Base-by-base conservation (phyloP, 1,284 basidiomycete genomes). In the Leccinum solheimii region DNA sequence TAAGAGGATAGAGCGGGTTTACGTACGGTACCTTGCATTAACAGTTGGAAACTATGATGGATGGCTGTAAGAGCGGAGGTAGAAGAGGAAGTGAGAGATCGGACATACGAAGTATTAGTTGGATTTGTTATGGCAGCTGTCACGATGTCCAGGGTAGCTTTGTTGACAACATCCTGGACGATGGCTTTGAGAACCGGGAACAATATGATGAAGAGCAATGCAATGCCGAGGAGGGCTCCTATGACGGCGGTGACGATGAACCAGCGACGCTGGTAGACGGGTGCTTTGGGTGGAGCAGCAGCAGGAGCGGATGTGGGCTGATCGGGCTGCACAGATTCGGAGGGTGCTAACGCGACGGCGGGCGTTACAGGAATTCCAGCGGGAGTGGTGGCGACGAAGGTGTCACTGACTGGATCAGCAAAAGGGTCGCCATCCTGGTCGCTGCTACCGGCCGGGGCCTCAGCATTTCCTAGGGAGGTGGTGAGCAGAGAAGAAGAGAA, bases 121-220 rank as follows among this genome's bases (percentile, higher is more conserved):
- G 86, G 82, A 32, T 73, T 75, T 0, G 75, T 76, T 58, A 89
- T 87, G 5, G 73, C 73, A 6, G 82, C 85, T 21, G 70, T 69
- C 48, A 84, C 76, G 43, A 90, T 76, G 59, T 84, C 77, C 40
- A 90, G 75, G 16, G 78, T 78, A 40, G 80, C 76, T 51, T 79
- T 77, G 63, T 87, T 83, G 27, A 90, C 80, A 32, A 88, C 80
- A 34, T 84, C 79, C 65, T 88, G 86, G 30, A 83, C 79, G 62
- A 89, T 86, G 43, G 87, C 87, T 55, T 76, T 79, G 59, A 90
- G 77, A 60, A 90, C 84, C 5, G 87, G 87, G 69, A 82, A 90
- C 23, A 88, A 72, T 27, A 88, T 57, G 62, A 89, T 82, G 74
- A 90, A 89, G 8, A 90, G 71, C 30, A 89, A 71, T 10, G 80